A percentile compares a stretch with the other conserved stretches of the same genome.
Evolutionary conservation across 208 protist genomes (phyloP).

Genomic region (Trypanosoma vivax): DNA sequence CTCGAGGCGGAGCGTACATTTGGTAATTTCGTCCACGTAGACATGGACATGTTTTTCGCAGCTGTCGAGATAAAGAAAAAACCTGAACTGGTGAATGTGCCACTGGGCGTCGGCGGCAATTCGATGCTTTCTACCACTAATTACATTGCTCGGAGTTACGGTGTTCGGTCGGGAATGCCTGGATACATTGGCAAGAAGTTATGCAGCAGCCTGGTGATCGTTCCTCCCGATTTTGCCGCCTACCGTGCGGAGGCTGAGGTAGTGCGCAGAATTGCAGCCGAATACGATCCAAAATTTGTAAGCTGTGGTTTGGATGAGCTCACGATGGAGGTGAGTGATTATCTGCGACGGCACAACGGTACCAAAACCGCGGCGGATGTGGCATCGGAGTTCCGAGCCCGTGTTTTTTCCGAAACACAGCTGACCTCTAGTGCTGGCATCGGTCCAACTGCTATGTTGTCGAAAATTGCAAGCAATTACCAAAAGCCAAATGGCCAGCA

Average conservation of each 20-base stretch:
- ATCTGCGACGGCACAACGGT: slow-evolving; percentile 43
- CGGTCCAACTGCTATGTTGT: slow-evolving; percentile 71
- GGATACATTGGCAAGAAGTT: slow-evolving; percentile 91
- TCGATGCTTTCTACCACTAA: slow-evolving; percentile 94
- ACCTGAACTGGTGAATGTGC: slow-evolving; percentile 76
- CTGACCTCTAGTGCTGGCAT: slow-evolving; percentile 87
- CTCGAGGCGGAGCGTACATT: slow-evolving; percentile 66
- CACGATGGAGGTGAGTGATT: slow-evolving; percentile 81
- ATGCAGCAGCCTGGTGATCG: slow-evolving; percentile 86
- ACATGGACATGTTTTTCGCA: slow-evolving; percentile 94
- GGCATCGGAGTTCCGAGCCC: slow-evolving; percentile 65
- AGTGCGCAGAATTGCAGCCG: slow-evolving; percentile 67
- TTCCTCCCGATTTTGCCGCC: slow-evolving; percentile 68
- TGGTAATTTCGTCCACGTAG: slow-evolving; percentile 72
- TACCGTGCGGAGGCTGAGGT: slow-evolving; percentile 65
- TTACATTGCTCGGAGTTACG: slow-evolving; percentile 94
- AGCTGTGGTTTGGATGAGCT: slow-evolving; percentile 78
- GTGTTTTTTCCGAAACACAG: slow-evolving; percentile 65
- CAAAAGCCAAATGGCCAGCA: slow-evolving; percentile 95
- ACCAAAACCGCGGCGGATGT: slow-evolving; percentile 50
- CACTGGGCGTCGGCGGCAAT: slow-evolving; percentile 90
- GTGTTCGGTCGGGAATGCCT: slow-evolving; percentile 94
- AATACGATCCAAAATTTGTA: slow-evolving; percentile 85
- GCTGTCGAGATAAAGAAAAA: slow-evolving; percentile 91
- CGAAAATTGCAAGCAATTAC: slow-evolving; percentile 90